These are phyloP conservation scores for Eucalyptus coolabah DNA, from an alignment of 345 rosid genomes.

Conservation along the genomic window DNA sequence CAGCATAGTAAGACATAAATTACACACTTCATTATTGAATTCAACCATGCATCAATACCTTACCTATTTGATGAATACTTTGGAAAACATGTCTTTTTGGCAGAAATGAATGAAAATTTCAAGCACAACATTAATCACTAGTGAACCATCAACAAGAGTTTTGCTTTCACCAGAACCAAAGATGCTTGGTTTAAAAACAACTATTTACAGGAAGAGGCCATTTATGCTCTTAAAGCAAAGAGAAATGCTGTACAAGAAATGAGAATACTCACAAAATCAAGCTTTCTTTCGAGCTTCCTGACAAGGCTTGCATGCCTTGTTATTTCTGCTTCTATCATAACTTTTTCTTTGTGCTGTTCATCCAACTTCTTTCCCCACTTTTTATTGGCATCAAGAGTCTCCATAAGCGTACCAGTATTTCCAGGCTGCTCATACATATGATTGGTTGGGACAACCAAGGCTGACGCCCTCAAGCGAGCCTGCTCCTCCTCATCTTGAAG, in stretches of 20 bases:
- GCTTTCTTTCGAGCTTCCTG: slow-evolving; percentile 67
- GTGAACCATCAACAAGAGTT: neutral
- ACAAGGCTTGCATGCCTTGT: slow-evolving; percentile 47
- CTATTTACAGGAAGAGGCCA: neutral
- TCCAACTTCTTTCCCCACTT: slow-evolving; percentile 74
- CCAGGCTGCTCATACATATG: slow-evolving; percentile 25
- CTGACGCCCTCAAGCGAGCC: slow-evolving; percentile 65
- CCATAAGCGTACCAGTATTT: slow-evolving; percentile 76
- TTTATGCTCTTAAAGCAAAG: neutral
- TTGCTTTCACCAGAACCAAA: neutral
- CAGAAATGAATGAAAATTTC: neutral
- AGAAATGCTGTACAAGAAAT: neutral
- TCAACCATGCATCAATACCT: neutral
- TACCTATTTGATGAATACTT: neutral
- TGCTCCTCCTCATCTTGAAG: slow-evolving; percentile 80
- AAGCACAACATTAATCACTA: neutral
- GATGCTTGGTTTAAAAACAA: neutral
- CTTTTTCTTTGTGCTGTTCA: slow-evolving; percentile 28
- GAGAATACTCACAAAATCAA: slow-evolving; percentile 53
- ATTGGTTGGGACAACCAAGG: slow-evolving; percentile 24
- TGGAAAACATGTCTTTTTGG: neutral
- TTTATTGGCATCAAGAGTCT: slow-evolving; percentile 74
- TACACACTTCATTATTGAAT: neutral
- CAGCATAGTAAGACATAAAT: neutral
- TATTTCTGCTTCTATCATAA: slow-evolving; percentile 60